A percentile compares a stretch with the other conserved stretches of the same genome.
Evolutionary conservation across 257 asterid species (phyloP).

Genomic region (Solanum rostratum): DNA sequence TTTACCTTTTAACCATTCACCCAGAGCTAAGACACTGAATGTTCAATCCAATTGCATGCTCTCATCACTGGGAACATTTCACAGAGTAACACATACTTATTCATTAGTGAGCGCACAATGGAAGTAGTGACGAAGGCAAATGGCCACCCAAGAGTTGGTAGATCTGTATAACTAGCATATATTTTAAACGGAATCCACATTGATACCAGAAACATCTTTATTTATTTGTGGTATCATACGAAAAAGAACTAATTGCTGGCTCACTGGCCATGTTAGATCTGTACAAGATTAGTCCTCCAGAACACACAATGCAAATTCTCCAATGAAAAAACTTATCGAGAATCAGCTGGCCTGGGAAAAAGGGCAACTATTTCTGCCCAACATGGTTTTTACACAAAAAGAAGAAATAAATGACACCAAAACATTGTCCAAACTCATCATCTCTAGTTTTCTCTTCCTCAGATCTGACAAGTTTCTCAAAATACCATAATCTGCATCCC

Average conservation of each 20-base stretch:
- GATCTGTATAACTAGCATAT: background rate
- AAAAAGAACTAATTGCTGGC: background rate
- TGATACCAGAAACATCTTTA: background rate
- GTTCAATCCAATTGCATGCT: background rate
- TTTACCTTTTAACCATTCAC: background rate
- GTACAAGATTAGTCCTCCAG: background rate
- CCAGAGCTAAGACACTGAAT: too few relatives aligned
- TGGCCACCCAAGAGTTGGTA: background rate
- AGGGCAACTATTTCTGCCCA: background rate
- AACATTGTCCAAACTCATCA: background rate
- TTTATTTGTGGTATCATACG: background rate
- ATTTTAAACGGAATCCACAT: background rate
- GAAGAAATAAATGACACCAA: background rate
- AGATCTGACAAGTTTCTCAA: background rate
- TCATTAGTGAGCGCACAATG: background rate
- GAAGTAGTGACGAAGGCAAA: background rate
- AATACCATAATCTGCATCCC: background rate
- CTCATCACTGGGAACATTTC: background rate
- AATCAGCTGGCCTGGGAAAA: conserved; percentile 2
- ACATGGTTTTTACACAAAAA: background rate
- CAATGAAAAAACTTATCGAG: conserved; percentile 11
- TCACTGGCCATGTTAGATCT: background rate
- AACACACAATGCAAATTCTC: background rate
- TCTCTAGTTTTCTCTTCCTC: background rate
- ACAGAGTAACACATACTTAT: background rate